Evolutionary conservation across 192 early-diverging fungal genomes (phyloP).

Genomic region (Rhizophlyctis rosea): DNA sequence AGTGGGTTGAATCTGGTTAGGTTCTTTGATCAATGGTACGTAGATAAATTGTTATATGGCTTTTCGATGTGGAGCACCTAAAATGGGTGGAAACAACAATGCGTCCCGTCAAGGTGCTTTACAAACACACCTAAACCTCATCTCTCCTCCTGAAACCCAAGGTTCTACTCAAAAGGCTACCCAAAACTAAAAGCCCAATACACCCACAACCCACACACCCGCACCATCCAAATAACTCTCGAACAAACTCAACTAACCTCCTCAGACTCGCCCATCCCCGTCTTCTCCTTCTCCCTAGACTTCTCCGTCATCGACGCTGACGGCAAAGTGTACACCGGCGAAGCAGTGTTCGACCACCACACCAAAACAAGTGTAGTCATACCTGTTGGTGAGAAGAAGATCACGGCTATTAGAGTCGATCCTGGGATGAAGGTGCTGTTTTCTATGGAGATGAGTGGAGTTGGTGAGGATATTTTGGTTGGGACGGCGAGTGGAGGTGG

Average conservation of each 20-base stretch:
- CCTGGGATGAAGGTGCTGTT: conserved; percentile 42
- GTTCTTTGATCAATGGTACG: conserved; percentile 84
- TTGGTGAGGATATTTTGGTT: conserved; percentile 39
- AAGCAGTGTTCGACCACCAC: conserved; percentile 30
- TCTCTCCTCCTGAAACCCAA: too few relatives aligned
- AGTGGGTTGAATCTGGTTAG: conserved; percentile 73
- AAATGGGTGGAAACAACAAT: neutral
- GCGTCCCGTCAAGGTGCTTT: neutral
- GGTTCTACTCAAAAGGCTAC: conserved; percentile 54
- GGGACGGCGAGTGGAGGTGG: conserved; percentile 32
- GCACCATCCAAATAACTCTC: conserved; percentile 72
- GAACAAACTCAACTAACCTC: conserved; percentile 47
- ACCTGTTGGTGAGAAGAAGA: conserved; percentile 23
- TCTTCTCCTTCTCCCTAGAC: conserved; percentile 44
- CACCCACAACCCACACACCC: conserved; percentile 80
- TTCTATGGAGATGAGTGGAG: conserved; percentile 35
- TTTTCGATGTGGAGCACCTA: too few relatives aligned
- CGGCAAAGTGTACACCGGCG: conserved; percentile 28
- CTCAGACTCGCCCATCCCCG: conserved; percentile 30
- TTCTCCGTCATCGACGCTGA: conserved; percentile 42
- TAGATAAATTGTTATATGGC: too few relatives aligned
- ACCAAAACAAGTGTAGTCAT: conserved; percentile 28
- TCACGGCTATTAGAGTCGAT: conserved; percentile 41
- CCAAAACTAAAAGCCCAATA: conserved; percentile 76
- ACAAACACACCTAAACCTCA: neutral